These are phyloP conservation scores for Colletotrichum chlorophyti DNA, from an alignment of 2,329 filamentous ascomycete species.

Conservation along the genomic window DNA sequence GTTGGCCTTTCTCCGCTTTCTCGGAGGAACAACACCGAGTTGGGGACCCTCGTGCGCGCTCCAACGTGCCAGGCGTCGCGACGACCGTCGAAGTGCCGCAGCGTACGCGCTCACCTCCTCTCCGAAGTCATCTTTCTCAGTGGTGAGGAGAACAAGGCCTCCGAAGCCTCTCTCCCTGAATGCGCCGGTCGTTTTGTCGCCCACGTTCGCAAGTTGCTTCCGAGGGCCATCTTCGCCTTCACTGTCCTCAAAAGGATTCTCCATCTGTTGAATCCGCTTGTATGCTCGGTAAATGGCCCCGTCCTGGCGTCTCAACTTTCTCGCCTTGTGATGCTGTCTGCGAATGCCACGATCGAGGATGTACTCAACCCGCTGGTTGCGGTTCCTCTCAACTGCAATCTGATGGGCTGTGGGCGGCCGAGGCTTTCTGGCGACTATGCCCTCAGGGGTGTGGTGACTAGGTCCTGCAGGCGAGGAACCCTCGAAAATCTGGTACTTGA, in stretches of 20 bases:
- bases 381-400: conserved; percentile 79
- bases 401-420: conserved; percentile 83
- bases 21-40: conserved; percentile 53
- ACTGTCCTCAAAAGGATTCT: conserved; percentile 66
- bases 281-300: conserved; percentile 72
- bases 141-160: conserved; percentile 67
- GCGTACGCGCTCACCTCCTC: conserved; percentile 75
- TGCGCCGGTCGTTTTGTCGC: conserved; percentile 38
- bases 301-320: conserved; percentile 67
- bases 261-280: conserved; percentile 64
- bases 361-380: conserved; percentile 81
- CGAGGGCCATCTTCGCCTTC: conserved; percentile 60
- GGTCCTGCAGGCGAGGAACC: conserved; percentile 65
- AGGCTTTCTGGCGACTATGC: conserved; percentile 66
- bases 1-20: conserved; percentile 47
- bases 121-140: conserved; percentile 76
- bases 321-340: conserved; percentile 67
- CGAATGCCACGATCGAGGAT: conserved; percentile 79
- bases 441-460: conserved; percentile 59
- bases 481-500: conserved; percentile 68
- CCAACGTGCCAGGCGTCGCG: conserved; percentile 75
- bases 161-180: conserved; percentile 66
- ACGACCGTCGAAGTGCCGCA: conserved; percentile 68
- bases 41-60: conserved; percentile 53
- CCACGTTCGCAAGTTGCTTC: conserved; percentile 37